These are phyloP conservation scores for Periglandula ipomoeae DNA, from an alignment of 2,329 filamentous ascomycete species.

Conservation along the genomic window DNA sequence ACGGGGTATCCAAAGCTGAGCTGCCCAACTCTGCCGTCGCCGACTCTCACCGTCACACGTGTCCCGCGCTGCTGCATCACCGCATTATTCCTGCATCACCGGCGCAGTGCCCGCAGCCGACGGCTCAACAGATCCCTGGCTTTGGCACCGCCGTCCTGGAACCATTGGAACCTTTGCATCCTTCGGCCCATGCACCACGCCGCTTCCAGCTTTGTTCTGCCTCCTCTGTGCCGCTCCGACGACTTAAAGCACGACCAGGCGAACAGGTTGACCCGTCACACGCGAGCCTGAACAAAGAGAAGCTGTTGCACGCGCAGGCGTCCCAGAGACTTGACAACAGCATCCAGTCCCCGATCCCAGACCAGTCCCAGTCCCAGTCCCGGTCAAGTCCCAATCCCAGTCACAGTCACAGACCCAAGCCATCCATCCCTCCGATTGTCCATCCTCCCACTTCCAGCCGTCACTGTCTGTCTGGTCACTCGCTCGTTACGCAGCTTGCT, in stretches of 20 bases:
- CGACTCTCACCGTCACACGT: slow-evolving; percentile 12
- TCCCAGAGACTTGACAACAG: too few relatives aligned
- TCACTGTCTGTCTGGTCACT: background rate
- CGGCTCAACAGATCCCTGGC: background rate
- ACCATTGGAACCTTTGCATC: background rate
- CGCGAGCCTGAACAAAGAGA: background rate
- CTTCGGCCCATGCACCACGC: background rate
- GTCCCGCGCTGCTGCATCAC: slow-evolving; percentile 2
- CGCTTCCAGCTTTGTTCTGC: background rate
- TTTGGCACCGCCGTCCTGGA: background rate
- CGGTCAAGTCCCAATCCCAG: background rate
- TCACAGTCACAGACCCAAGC: background rate
- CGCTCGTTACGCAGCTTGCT: background rate
- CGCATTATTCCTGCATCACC: background rate
- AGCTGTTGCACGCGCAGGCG: slow-evolving; percentile 1
- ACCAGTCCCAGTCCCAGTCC: background rate
- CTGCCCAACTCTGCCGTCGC: background rate
- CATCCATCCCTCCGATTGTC: background rate
- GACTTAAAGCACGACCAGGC: background rate
- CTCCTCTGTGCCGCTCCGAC: background rate
- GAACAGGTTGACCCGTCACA: background rate
- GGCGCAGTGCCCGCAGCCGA: background rate
- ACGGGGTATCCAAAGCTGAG: background rate
- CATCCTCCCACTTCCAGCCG: background rate
- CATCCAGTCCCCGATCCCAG: too few relatives aligned